Evolutionary conservation across 805 yeast genomes (phyloP), one percentile per base, ranked within the genome.

Genomic region (Tetrapisispora namnaoensis): DNA sequence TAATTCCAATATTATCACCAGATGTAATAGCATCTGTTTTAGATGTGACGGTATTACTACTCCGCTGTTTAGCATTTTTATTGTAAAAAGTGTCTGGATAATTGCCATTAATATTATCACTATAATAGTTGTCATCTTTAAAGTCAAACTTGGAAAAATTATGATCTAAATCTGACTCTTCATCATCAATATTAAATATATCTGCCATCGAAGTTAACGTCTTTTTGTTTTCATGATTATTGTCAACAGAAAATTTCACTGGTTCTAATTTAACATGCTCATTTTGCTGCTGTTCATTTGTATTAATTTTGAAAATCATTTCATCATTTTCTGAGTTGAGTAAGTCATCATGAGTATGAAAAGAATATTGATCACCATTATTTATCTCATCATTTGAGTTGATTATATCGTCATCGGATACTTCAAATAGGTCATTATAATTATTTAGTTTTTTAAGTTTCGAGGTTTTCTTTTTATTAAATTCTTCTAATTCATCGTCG

Each of bases 391-490:
- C 37, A 27, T n/a, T 30, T 17, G 39, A 24, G 11, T 46, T 47
- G 21, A 18, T 18, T 30, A 32, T n/a, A 17, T n/a, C 5, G 2
- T 47, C 49, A 47, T 49, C 52, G 3, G 52, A 45, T 4, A 49
- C 21, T 27, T 55, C 58, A 44, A 60, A 62, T 17, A 62, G 38
- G 45, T 62, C 66, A 40, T 54, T 48, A 27, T 57, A 61, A 16
- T 47, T 55, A 35, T 54, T 51, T 5, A 56, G 18, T 35, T 35
- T 46, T 27, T 35, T 47, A 22, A 30, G 24, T 47, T 41, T 20
- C 45, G 16, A 27, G 2, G 13, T 8, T 24, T 17, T 32, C 10
- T 22, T 21, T 6, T 18, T 21, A n/a, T 18, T 8, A 11, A 6
- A 7, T 13, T 46, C 18, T 32, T 55, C 54, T 2, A 56, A 54